These are phyloP conservation scores for Eimeria praecox DNA, from an alignment of 169 alveolate genomes.

Conservation along the genomic window DNA sequence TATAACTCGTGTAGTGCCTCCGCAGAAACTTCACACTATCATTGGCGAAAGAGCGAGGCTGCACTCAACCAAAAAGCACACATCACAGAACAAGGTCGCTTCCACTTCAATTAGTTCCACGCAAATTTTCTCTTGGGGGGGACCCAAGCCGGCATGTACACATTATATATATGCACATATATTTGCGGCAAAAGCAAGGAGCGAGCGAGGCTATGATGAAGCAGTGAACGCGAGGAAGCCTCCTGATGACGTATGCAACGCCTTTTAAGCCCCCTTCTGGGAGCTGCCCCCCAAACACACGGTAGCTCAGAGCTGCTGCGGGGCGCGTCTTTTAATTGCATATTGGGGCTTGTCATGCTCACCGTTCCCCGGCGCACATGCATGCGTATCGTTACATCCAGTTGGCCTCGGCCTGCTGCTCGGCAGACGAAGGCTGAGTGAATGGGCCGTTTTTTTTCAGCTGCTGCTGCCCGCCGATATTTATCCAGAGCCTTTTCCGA, in stretches of 20 bases:
- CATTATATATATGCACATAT: background rate
- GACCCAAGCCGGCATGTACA: too few species aligned
- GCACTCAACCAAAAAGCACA: background rate
- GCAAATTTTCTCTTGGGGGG: too few species aligned
- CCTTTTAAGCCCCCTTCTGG: background rate
- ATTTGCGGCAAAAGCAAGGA: background rate
- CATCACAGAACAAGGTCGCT: background rate
- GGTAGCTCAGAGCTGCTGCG: background rate
- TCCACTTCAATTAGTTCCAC: background rate
- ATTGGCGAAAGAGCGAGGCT: constrained; percentile 58
- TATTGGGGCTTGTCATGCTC: background rate
- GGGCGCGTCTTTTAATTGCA: background rate
- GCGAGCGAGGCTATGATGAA: background rate
- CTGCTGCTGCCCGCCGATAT: constrained; percentile 51
- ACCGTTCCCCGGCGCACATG: constrained; percentile 72
- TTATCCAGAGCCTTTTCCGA: constrained; percentile 60
- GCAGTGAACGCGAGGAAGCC: background rate
- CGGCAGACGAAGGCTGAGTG: constrained; percentile 64
- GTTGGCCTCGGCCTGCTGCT: constrained; percentile 49
- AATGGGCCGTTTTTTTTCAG: constrained; percentile 20
- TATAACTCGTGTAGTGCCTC: constrained; percentile 15
- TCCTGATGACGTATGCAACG: background rate
- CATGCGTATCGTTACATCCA: constrained; percentile 51
- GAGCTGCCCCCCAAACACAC: background rate
- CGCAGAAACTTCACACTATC: constrained; percentile 5